These are phyloP conservation scores for Piper longum DNA, from an alignment of 164 flowering plant genomes.

Conservation along the genomic window DNA sequence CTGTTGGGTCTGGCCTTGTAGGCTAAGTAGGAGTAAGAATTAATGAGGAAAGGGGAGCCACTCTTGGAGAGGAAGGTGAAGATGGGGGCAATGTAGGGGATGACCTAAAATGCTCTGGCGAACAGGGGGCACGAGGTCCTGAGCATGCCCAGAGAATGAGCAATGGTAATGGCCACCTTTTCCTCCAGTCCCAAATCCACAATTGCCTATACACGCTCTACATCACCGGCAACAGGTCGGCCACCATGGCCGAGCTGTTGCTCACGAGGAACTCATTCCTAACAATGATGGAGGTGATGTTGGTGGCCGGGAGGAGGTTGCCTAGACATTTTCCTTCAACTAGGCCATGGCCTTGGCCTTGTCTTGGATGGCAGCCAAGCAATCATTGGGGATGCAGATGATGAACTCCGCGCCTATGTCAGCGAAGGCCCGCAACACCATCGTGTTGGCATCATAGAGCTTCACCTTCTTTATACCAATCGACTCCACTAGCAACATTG, in stretches of 20 bases:
- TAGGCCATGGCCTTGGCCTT: constrained; percentile 36
- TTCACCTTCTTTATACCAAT: constrained; percentile 48
- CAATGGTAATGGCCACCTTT: constrained; percentile 46
- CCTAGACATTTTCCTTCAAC: constrained; percentile 33
- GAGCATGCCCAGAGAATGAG: constrained; percentile 50
- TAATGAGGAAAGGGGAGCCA: constrained; percentile 49
- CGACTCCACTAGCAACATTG: constrained; percentile 50
- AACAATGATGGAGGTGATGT: constrained; percentile 34
- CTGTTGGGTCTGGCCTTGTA: constrained; percentile 34
- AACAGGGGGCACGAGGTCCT: constrained; percentile 58
- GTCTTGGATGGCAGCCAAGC: constrained; percentile 26
- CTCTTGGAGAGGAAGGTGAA: constrained; percentile 33
- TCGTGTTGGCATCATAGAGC: constrained; percentile 63
- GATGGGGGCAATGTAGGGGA: constrained; percentile 25
- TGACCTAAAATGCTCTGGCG: constrained; percentile 27
- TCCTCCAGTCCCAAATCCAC: constrained; percentile 28
- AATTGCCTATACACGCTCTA: constrained; percentile 30
- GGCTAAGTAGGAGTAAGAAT: constrained; percentile 63
- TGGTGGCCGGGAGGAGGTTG: constrained; percentile 55
- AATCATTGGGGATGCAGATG: constrained; percentile 43
- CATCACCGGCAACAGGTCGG: constrained; percentile 40
- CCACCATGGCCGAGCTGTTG: constrained; percentile 5
- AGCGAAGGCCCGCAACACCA: constrained; percentile 52
- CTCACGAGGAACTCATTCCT: constrained; percentile 49
- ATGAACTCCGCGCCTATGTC: constrained; percentile 52